Base-by-base conservation (phyloP, 805 yeast genomes). In the Myxozyma neotropica region DNA sequence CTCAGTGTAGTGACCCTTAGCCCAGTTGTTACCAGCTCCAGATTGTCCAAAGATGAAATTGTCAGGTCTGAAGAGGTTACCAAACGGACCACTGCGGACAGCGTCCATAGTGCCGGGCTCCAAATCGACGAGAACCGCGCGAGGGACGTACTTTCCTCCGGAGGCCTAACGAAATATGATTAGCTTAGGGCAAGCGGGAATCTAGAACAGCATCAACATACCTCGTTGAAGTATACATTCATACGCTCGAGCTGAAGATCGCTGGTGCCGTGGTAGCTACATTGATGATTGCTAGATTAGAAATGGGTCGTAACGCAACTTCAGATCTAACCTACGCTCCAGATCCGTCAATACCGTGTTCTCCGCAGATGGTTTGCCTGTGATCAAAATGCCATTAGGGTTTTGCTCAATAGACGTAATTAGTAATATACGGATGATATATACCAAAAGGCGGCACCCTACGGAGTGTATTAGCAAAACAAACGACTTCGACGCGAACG, bases 11-110 rank as follows among this genome's bases (percentile, higher is more conserved):
- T 87, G 95, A 72, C 97, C 97, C 74, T 90, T 92, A 61, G 97
- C 97, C 97, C 97, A 91, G 68, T 89, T 95, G 73, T 91, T 91
- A 68, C 97, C 97, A 1, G 97, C 97, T 27, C 96, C 89, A 45
- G 93, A 85, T 75, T 89, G 94, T 50, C 97, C 97, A 69, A 85
- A 86, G 66, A 91, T 88, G 70, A 85, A 83, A 77, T 92, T 91
- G 73, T 91, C 97, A 33, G 97, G 97, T 77, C 96, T 86, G 76
- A 90, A 91, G 66, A 91, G 78, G 72, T 86, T 83, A 68, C 97
- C 96, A 67, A 86, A 84, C 15, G 80, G 75, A 3, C 96, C 89
- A 50, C 88, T 78, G 72, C 88, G 87, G 59, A 92, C 93, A 24
- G 86, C 80, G 71, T 91, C 97, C 71, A 91, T 85, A 59, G 96